Evolutionary conservation across 352 stramenopile genomes (phyloP), one percentile per base, ranked within the genome.

Genomic region (Phytophthora colocasiae): DNA sequence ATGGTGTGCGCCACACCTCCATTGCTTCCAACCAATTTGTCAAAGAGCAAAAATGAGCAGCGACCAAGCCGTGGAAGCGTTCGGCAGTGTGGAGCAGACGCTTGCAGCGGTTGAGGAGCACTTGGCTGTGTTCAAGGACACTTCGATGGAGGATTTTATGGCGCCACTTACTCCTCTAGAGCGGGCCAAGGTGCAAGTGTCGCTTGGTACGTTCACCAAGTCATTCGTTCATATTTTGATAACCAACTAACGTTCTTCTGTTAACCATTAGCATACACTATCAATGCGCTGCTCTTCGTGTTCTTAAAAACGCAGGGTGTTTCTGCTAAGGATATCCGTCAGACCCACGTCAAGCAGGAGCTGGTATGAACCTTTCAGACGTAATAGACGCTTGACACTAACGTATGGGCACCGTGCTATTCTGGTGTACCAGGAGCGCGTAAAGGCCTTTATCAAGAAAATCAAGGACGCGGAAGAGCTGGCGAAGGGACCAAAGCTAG

Each of bases 291-390:
- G 49, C 74, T 96, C 45, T 96, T 94, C 39, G 83, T 96, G 54
- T 92, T 92, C 51, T 58, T 96, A 27, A 96, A 96, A 73, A 91
- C 86, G 6, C 89, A 96, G 71, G 89, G 87, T 17, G 84, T 94
- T 41, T 93, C 89, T 31, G 61, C 81, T n/a, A 95, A 95, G 76
- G 89, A 96, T 69, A 91, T 93, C 54, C 82, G 89, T 4, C 87
- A 95, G 70, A 94, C 86, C n/a, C 87, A 96, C 63, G 87, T 96
- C 22, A 96, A 96, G 71, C 85, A 95, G 65, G 89, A 96, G 52
- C 76, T 96, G 69, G 82, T 91, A 66, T 41, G 24, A 19, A 10
- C 11, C 8, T 36, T 36, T 8, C 3, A 14, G 31, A 36, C 29
- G 6, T 11, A 34, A 36, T 11, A 34, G 14, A 36, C 31, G 31